Evolutionary conservation across 2,329 filamentous ascomycete species (phyloP), one percentile per base, ranked within the genome.

Genomic region (Monilinia aucupariae): DNA sequence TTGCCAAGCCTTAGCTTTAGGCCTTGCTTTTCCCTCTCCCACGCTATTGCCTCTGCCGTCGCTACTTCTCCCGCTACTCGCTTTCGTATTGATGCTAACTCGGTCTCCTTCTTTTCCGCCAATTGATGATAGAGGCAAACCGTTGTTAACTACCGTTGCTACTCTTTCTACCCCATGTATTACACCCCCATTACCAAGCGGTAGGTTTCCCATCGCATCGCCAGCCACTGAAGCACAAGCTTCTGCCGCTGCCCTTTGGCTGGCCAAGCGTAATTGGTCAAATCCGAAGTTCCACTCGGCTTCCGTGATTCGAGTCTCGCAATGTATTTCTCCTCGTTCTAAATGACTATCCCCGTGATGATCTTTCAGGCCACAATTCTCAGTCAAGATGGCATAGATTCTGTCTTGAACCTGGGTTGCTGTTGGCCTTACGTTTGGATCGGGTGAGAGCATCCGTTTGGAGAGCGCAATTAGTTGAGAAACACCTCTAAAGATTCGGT

Each of bases 391-490:
- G 66, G 78, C 75, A 70, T 84, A 82, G 54, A 84, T 76, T 60
- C 76, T 76, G 50, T 79, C 76, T 68, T 83, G 79, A 17, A 85
- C 81, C 66, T 83, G 79, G 12, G 74, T 71, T 4, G 82, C 82
- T 0, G 77, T 75, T 2, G 82, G 83, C n/a, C 84, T 76, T 54
- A 83, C 80, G 32, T 76, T 75, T 0, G 83, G 81, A 53, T 80
- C 75, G 7, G 75, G 75, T 20, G 80, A 77, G 37, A 86, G 73
- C 83, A 86, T 86, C n/a, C 76, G 75, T 48, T 78, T 76, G 1
- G 82, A 78, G 10, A 86, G 74, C 64, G 79, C 78, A 49, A 86
- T 74, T 72, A 85, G 76, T 0, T 81, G 81, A 2, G 76, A 76
- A 12, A 85, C 75, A 30, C 82, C 82, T 25, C 75, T 74, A 63